Evolutionary conservation across 164 flowering plant genomes (phyloP).

Genomic region (Euptelea pleiosperma): DNA sequence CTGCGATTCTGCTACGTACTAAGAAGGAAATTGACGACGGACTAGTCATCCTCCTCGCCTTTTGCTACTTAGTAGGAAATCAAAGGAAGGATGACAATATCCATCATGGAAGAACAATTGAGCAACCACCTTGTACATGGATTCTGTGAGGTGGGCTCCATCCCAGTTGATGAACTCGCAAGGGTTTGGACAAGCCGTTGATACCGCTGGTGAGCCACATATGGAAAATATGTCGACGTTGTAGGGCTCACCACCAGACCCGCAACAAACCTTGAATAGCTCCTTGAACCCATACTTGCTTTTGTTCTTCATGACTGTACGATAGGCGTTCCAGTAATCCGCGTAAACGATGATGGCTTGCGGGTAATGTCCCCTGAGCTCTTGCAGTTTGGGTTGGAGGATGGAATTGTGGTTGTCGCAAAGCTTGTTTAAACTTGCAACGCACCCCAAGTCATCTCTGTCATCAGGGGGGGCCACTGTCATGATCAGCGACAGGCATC

Average conservation of each 20-base stretch:
- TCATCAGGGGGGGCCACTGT: slow-evolving; percentile 33
- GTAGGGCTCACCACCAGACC: slow-evolving; percentile 52
- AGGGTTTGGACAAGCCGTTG: slow-evolving; percentile 49
- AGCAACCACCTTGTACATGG: slow-evolving; percentile 41
- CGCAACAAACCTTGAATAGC: slow-evolving; percentile 66
- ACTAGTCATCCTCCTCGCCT: neutral
- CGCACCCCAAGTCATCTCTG: slow-evolving; percentile 66
- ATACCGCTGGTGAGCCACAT: slow-evolving; percentile 43
- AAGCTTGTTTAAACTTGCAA: slow-evolving; percentile 43
- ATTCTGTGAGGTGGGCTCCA: slow-evolving; percentile 64
- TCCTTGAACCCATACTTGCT: slow-evolving; percentile 52
- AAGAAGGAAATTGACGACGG: too few species aligned
- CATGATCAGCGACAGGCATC: slow-evolving; percentile 68
- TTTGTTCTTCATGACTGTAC: slow-evolving; percentile 33
- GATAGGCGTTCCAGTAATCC: slow-evolving; percentile 60
- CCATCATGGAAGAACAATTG: slow-evolving; percentile 38
- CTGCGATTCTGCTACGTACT: too few species aligned
- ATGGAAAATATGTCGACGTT: slow-evolving; percentile 39
- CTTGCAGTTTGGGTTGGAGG: slow-evolving; percentile 38
- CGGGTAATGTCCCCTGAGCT: slow-evolving; percentile 47
- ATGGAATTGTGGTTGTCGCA: slow-evolving; percentile 40
- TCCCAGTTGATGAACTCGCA: slow-evolving; percentile 67
- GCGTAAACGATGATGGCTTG: slow-evolving; percentile 51
- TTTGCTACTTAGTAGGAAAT: slow-evolving; percentile 16
- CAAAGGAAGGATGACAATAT: slow-evolving; percentile 43